Percentiles rank a stretch among this genome's conserved stretches.
These are phyloP conservation scores for Suillus spraguei DNA, from an alignment of 768 basidiomycete genomes.

Conservation along the genomic window DNA sequence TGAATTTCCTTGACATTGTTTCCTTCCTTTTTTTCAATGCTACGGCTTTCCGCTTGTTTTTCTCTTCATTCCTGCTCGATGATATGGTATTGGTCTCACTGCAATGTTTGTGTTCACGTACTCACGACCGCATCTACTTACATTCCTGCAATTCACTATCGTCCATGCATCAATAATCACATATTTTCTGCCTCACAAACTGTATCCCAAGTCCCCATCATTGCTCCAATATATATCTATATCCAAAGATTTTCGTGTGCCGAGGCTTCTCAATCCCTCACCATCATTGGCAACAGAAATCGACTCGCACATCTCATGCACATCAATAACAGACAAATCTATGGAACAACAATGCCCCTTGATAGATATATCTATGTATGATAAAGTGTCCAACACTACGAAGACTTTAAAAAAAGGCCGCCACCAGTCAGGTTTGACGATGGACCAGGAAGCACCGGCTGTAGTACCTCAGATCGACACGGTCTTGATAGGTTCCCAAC, in stretches of 20 bases:
- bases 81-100: background rate
- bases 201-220: background rate
- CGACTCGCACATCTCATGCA: no score
- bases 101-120: background rate
- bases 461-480: background rate
- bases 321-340: no score
- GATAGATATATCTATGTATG: no score
- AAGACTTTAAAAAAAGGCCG: no score
- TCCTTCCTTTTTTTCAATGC: background rate
- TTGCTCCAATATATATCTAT: constrained; percentile 6
- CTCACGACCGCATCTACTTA: constrained; percentile 2
- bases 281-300: background rate
- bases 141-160: background rate
- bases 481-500: constrained; percentile 35
- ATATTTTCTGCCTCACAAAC: constrained; percentile 2
- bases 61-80: background rate
- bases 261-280: background rate
- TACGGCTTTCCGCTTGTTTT: background rate
- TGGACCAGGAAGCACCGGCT: background rate
- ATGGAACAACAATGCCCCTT: no score
- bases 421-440: no score
- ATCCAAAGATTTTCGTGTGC: background rate
- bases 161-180: constrained; percentile 5
- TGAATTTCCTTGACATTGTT: background rate
- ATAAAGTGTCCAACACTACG: no score